Evolutionary conservation across 495 filamentous ascomycete genomes (phyloP), one percentile per base, ranked within the genome.

Genomic region (Daldinia vernicosa): DNA sequence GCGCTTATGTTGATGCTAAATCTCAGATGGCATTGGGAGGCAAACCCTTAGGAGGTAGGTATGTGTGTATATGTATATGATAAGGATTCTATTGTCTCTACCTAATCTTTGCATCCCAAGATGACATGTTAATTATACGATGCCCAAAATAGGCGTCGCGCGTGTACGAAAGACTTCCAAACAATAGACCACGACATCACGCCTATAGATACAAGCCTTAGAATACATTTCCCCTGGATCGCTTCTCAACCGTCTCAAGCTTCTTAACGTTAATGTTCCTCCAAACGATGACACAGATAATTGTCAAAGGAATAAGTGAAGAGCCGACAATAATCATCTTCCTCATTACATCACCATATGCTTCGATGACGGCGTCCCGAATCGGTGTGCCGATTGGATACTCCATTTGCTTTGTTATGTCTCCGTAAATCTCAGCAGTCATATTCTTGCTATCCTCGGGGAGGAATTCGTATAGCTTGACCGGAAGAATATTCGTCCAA

Each of bases 401-500:
- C 1, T 77, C 80, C 37, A 88, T 76, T 17, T 89, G 89, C 11
- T 82, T 82, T 11, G 80, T 85, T n/a, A 91, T 74, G 67, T 85
- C 86, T 24, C 86, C 89, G 65, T 89, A 92, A n/a, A 91, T 89
- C 5, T 79, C 79, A 1, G 74, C 75, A 0, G 85, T 83, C 22
- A 85, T 78, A 8, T 76, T 78, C 68, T 86, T 81, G 64, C 74
- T 81, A 50, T 85, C 85, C 1, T 82, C 80, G 0, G 89, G 89
- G 7, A 92, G 83, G 66, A 88, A 89, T 22, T 75, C 54, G 30
- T 69, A 70, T n/a, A 92, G 80, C 64, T 89, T 88, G 11, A 76
- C 71, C 0, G 88, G 88, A 7, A 92, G 80, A 32, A 84, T 82
- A 47, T 83, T 80, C 0, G 86, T 85, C 90, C 90, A 92, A 19